Evolutionary conservation across 2,329 filamentous ascomycete genomes (phyloP).

Genomic region (Daldinia eschscholtzii): DNA sequence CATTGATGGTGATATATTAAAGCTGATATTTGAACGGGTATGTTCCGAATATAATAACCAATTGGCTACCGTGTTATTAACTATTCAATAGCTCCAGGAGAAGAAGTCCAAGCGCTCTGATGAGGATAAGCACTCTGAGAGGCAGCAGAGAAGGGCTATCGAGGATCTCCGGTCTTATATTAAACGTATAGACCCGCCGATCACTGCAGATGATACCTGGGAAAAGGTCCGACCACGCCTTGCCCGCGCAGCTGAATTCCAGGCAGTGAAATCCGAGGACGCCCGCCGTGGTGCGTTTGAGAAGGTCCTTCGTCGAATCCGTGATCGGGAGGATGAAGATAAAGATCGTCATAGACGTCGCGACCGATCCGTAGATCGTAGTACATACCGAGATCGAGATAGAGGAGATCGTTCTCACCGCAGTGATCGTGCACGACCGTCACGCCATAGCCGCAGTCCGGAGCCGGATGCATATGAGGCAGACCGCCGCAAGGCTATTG

Average conservation of each 20-base stretch:
- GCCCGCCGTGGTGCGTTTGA: slow-evolving; percentile 87
- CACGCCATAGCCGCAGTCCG: slow-evolving; percentile 84
- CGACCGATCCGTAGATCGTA: slow-evolving; percentile 68
- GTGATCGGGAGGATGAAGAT: slow-evolving; percentile 91
- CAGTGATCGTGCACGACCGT: slow-evolving; percentile 64
- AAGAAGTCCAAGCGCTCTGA: slow-evolving; percentile 81
- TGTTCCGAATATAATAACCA: slow-evolving; percentile 47
- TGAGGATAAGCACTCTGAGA: slow-evolving; percentile 87
- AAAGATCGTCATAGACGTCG: slow-evolving; percentile 71
- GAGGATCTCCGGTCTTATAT: slow-evolving; percentile 88
- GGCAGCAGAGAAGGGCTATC: slow-evolving; percentile 84
- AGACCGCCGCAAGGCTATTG: slow-evolving; percentile 91
- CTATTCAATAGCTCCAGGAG: slow-evolving; percentile 74
- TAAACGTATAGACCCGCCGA: slow-evolving; percentile 89
- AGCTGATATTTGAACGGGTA: slow-evolving; percentile 86
- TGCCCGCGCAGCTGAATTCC: slow-evolving; percentile 85
- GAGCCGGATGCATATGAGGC: slow-evolving; percentile 95
- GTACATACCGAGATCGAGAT: slow-evolving; percentile 67
- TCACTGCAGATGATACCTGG: slow-evolving; percentile 83
- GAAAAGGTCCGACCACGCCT: slow-evolving; percentile 87
- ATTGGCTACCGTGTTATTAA: slow-evolving; percentile 44
- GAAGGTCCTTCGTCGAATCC: slow-evolving; percentile 89
- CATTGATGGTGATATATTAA: slow-evolving; percentile 83
- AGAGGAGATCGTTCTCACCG: slow-evolving; percentile 75
- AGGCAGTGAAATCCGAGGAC: slow-evolving; percentile 85